A percentile compares a stretch with the other conserved stretches of the same genome.
Evolutionary conservation across 331 rosid genomes (phyloP).

Genomic region (Pyrus hybrid): DNA sequence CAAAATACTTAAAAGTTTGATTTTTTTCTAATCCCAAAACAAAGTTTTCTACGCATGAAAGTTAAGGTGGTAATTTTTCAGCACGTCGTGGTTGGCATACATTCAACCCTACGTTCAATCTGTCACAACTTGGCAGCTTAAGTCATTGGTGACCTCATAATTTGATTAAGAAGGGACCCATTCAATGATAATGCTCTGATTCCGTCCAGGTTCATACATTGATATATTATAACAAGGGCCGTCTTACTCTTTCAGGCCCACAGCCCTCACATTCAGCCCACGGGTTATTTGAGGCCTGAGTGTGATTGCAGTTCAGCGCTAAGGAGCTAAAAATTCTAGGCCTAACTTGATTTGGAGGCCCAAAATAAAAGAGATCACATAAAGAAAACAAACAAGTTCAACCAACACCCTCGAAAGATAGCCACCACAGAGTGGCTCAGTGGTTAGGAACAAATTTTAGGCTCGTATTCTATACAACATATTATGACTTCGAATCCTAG

Average conservation of each 20-base stretch:
- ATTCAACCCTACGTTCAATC: too few relatives aligned
- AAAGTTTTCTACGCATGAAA: too few relatives aligned
- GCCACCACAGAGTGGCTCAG: rapidly evolving
- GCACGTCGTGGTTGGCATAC: too few relatives aligned
- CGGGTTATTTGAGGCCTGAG: background rate
- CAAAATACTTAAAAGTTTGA: too few relatives aligned
- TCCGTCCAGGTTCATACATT: background rate
- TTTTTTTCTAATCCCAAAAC: too few relatives aligned
- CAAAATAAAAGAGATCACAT: background rate
- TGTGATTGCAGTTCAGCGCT: background rate
- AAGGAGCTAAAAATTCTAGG: background rate
- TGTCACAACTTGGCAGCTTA: too few relatives aligned
- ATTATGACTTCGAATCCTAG: too few relatives aligned
- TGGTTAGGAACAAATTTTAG: too few relatives aligned
- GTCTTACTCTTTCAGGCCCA: background rate
- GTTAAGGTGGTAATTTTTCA: too few relatives aligned
- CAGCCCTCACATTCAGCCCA: background rate
- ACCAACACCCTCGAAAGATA: background rate
- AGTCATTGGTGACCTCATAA: background rate
- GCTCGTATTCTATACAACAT: too few relatives aligned
- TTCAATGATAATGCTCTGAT: background rate
- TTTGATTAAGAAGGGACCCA: background rate
- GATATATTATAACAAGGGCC: background rate
- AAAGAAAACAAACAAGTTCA: background rate
- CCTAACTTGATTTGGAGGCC: background rate